Evolutionary conservation across 306 rosid species (phyloP).

Genomic region (Parietaria judaica): DNA sequence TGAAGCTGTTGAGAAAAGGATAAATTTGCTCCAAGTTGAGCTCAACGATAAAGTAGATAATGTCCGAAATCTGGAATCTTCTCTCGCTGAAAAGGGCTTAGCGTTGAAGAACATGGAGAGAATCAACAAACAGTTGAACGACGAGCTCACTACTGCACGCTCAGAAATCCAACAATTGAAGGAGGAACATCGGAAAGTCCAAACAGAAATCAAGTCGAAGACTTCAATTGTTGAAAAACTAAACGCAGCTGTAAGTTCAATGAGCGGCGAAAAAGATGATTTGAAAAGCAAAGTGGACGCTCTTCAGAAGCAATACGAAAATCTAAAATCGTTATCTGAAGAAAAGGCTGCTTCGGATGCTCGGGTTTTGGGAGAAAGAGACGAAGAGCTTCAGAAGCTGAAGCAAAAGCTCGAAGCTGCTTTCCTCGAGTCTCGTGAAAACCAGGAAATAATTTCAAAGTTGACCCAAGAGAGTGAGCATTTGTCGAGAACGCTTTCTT

Average conservation of each 20-base stretch:
- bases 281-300: conserved; percentile 34
- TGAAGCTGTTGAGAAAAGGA: conserved; percentile 35
- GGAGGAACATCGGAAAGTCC: conserved; percentile 41
- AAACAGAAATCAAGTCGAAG: conserved; percentile 46
- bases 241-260: conserved; percentile 36
- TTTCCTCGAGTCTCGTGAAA: conserved; percentile 29
- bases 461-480: conserved; percentile 47
- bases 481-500: conserved; percentile 41
- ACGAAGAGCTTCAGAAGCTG: conserved; percentile 44
- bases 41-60: conserved; percentile 45
- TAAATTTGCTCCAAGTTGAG: conserved; percentile 40
- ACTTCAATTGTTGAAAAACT: conserved; percentile 42
- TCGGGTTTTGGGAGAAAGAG: conserved; percentile 49
- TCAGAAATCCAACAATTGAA: conserved; percentile 53
- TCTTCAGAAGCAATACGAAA: conserved; percentile 36
- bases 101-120: conserved; percentile 51
- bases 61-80: conserved; percentile 47
- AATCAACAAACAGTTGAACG: conserved; percentile 37
- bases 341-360: conserved; percentile 54
- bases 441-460: conserved; percentile 31
- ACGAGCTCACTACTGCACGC: conserved; percentile 35
- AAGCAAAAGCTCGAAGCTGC: conserved; percentile 46
- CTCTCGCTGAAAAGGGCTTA: conserved; percentile 58
- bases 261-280: conserved; percentile 40
- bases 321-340: conserved; percentile 45